A percentile compares a stretch with the other conserved stretches of the same genome.
These are phyloP conservation scores for Kodamaea jinghongensis DNA, from an alignment of 805 yeast species.

Conservation along the genomic window DNA sequence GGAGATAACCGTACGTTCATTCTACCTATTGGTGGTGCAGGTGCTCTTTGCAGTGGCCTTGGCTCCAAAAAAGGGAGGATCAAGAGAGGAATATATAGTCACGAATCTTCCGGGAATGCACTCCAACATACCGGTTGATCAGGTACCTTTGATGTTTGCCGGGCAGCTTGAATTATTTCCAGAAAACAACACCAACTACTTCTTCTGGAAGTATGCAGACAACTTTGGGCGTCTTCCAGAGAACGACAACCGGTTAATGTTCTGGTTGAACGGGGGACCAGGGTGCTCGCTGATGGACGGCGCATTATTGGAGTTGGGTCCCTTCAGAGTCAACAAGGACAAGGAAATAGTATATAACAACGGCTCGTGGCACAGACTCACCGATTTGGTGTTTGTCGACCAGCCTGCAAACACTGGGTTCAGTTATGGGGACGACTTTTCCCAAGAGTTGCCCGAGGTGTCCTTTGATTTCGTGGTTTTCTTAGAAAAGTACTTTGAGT, in stretches of 20 bases:
- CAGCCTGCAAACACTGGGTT: conserved; percentile 96
- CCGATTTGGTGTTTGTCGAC: conserved; percentile 82
- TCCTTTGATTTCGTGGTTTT: conserved; percentile 63
- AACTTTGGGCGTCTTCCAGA: conserved; percentile 20
- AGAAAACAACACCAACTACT: conserved; percentile 56
- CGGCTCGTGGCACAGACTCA: conserved; percentile 82
- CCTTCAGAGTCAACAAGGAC: conserved; percentile 59
- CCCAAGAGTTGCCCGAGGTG: conserved; percentile 54
- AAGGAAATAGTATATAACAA: conserved; percentile 49
- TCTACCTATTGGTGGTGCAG: neutral
- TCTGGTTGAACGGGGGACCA: conserved; percentile 98
- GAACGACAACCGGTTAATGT: conserved; percentile 47
- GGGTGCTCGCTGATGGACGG: conserved; percentile 99
- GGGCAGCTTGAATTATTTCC: conserved; percentile 62
- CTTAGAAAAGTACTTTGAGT: conserved; percentile 58
- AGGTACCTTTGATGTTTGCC: conserved; percentile 56
- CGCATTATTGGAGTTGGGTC: conserved; percentile 89
- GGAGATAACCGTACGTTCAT: too few species aligned
- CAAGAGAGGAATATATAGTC: conserved; percentile 24
- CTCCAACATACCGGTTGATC: conserved; percentile 27
- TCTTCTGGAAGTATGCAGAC: conserved; percentile 73
- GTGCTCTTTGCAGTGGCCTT: conserved; percentile 2
- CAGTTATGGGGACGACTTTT: conserved; percentile 58
- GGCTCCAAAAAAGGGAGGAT: conserved; percentile 11
- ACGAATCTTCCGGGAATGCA: conserved; percentile 37